Evolutionary conservation across 1,284 basidiomycete species (phyloP), one percentile per base, ranked within the genome.

Genomic region (Cystobasidium sp.): DNA sequence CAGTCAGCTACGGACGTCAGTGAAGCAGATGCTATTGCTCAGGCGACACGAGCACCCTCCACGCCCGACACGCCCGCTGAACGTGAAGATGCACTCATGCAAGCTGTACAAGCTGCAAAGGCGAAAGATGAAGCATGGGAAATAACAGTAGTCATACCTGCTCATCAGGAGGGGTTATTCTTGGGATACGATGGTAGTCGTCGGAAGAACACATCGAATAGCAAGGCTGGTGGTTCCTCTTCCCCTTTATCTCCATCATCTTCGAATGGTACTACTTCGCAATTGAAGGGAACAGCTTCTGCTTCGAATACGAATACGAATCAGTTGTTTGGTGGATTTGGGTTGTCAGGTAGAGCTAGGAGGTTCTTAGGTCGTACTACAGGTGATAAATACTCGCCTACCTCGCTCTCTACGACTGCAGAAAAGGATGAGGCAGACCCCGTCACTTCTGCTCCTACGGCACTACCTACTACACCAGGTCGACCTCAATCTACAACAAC

Each of bases 71-170:
- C 56, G 18, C 56, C 37, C 10, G 56, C 31, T n/a, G 56, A 59
- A 41, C 56, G 56, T 41, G 69, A 71, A 47, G 24, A 59, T 18
- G 61, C 59, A 14, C 51, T 71, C 43, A 71, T 71, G 59, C 37
- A 41, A 7, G 69, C 69, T 63, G 69, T 71, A 22, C 46, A 55
- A 43, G 61, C 69, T 18, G 58, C 69, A n/a, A 63, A 52, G 43
- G 69, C 56, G 14, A 51, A 55, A 43, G 51, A 71, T 41, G 24
- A 56, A 46, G 59, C 69, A 6, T 71, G 69, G 69, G 44, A 71
- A 24, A 63, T 71, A 24, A 51, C 31, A 22, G 61, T 31, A 1
- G 31, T 71, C 10, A 22, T 64, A 39, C 69, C 49, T 41, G 49
- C 61, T 41, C 47, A n/a, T 3, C 10, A 59, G 20, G 69, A 64